Percentiles rank a stretch among this genome's conserved stretches.
These are phyloP conservation scores for Myriosclerotinia curreyana DNA, from an alignment of 2,329 filamentous ascomycete genomes.

Conservation along the genomic window DNA sequence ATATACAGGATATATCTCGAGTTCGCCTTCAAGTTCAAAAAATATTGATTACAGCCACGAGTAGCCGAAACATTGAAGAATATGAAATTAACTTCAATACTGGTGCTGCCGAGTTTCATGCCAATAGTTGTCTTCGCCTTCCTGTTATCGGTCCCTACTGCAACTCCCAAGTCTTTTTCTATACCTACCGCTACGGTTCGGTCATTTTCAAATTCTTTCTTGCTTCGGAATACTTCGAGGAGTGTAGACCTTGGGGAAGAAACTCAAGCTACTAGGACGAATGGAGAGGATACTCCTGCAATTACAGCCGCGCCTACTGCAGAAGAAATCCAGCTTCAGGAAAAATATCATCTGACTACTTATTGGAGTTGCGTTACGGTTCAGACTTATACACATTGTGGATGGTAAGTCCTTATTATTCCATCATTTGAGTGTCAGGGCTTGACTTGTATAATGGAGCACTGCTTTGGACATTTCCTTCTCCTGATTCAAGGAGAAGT, in stretches of 20 bases:
- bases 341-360: constrained; percentile 38
- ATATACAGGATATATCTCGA: too few species aligned
- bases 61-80: background rate
- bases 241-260: background rate
- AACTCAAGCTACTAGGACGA: background rate
- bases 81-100: background rate
- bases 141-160: background rate
- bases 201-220: background rate
- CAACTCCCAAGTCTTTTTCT: background rate
- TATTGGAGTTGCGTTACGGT: constrained; percentile 35
- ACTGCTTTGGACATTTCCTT: background rate
- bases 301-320: constrained; percentile 26
- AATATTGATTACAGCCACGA: background rate
- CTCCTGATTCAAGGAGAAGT: background rate
- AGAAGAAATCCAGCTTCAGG: constrained; percentile 24
- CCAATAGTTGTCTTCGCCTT: background rate
- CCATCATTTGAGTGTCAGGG: background rate
- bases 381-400: constrained; percentile 31
- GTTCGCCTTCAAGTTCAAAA: background rate
- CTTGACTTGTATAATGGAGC: background rate
- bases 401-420: constrained; percentile 25
- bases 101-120: background rate
- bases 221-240: background rate
- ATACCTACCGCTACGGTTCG: background rate
- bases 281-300: background rate